Base-by-base conservation (phyloP, 345 rosid species). In the Boechera stricta region DNA sequence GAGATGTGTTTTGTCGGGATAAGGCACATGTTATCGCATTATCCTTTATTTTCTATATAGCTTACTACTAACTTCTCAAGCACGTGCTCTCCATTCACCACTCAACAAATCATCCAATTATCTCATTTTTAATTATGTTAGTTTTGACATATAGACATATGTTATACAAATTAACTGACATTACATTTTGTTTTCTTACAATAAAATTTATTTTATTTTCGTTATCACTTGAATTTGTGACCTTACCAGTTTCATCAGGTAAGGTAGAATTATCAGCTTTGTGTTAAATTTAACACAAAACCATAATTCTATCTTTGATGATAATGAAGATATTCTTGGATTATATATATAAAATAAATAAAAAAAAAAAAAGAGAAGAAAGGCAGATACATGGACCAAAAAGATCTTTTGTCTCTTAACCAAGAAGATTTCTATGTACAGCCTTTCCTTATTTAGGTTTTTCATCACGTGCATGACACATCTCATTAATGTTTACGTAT, bases 391-490 rank as follows among this genome's bases (percentile, higher is more conserved):
- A 79, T 73, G 78, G 78, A 67, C 53, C 78, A 79, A 62, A 73
- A 66, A 79, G 45, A 79, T 73, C 41, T 68, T 67, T 73, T 73
- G 74, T 79, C 82, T 79, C 82, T 79, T 79, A 67, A 73, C 59
- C 66, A 73, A 79, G 74, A 73, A 79, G 82, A 79, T 73, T 73
- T 79, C 74, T 60, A 13, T 79, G 66, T 67, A 73, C 77, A 73
- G 78, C 72, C 61, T 77, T 78, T 73, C 82, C 77, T 41, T 66
- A 78, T 72, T 61, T 78, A 67, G 73, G 59, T 78, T 78, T 64
- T 67, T 35, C 69, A 60, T 78, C 82, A 67, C 78, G 82, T 78
- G 82, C 78, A 67, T 72, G 82, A 67, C 77, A 78, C 78, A 77
- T 73, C 69, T 78, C 69, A 60, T 60, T 42, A 41, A 66, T 60